Percentiles rank a stretch among this genome's conserved stretches.
Evolutionary conservation across 768 basidiomycete genomes (phyloP).

Genomic region (Podaxis carcinomalis): DNA sequence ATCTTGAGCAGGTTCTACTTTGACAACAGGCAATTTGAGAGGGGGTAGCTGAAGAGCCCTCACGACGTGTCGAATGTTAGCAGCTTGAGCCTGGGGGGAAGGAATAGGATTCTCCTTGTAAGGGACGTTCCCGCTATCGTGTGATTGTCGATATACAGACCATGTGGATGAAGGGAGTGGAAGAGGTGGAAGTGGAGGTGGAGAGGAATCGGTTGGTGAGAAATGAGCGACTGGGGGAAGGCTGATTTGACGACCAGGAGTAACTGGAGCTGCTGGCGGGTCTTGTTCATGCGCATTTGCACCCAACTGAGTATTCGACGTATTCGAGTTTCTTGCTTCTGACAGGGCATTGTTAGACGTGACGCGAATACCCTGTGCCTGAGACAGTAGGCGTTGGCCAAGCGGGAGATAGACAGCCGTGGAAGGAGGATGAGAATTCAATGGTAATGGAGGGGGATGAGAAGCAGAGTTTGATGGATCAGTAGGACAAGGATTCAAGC

Average conservation of each 20-base stretch:
- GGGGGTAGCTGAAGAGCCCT: not conserved
- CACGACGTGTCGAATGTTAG: constrained; percentile 7
- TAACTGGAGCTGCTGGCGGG: not conserved
- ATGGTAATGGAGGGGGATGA: not conserved
- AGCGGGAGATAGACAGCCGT: not conserved
- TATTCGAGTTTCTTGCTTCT: not conserved
- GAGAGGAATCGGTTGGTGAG: not conserved
- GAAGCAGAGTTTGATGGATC: not conserved
- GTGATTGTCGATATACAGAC: constrained; percentile 1
- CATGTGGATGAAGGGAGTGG: not conserved
- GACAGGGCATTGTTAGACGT: no score
- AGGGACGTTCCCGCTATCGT: constrained; percentile 8
- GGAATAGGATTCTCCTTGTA: not conserved
- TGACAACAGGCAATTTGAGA: not conserved
- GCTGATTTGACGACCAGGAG: not conserved
- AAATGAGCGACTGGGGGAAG: constrained; percentile 6
- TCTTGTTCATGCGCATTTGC: not conserved
- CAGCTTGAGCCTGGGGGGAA: constrained; percentile 8
- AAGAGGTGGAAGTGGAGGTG: not conserved
- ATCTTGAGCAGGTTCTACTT: constrained; percentile 2
- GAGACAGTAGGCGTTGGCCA: not conserved
- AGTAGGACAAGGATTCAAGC: not conserved
- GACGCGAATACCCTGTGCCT: not conserved
- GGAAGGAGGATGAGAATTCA: not conserved
- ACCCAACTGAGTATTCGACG: not conserved